Evolutionary conservation across 1,139 yeast species (phyloP), one percentile per base, ranked within the genome.

Genomic region (Nakaseomyces sp.): DNA sequence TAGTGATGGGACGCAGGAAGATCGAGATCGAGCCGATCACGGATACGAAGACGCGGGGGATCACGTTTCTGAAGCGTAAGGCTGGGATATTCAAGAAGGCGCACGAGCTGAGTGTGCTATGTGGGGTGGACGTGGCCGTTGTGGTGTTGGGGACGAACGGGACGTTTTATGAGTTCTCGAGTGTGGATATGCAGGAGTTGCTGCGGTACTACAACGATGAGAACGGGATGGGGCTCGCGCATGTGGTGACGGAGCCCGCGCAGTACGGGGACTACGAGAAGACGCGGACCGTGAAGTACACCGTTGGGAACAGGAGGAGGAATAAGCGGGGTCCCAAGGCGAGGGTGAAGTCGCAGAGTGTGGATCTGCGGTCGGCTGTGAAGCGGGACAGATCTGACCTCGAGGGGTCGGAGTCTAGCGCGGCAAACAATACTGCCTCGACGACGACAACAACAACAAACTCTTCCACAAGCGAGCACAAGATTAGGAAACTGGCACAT

Each of bases 61-160:
- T 82, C 33, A 91, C 98, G 0, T 91, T 91, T 64, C 87, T 87
- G 50, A 91, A 91, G 64, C 75, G 98, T 45, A 89, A 89, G 64
- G 94, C 95, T 0, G 98, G 98, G 1, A 70, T 91, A 41, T 91
- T 91, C 69, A 91, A 91, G 61, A 91, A 91, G 65, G 98, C 98
- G 1, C 94, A 89, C 60, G 98, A 91, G 65, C 73, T 91, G 48
- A 82, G 96, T 0, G 91, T 91, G 19, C 71, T 91, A 44, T 89
- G 97, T 62, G 93, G 87, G 51, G 95, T 88, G 12, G 98, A 91
- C 60, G 72, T 91, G 43, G 91, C 97, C 1, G 94, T 91, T 26
- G 77, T 91, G 24, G 87, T 91, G 26, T 72, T 88, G 42, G 95
- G 95, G 8, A 78, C 77, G 57, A 87, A 87, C 65, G 82, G 85